Percentiles rank a stretch among this genome's conserved stretches.
Evolutionary conservation across 192 early-diverging fungal genomes (phyloP).

Genomic region (Glomus cerebriforme): DNA sequence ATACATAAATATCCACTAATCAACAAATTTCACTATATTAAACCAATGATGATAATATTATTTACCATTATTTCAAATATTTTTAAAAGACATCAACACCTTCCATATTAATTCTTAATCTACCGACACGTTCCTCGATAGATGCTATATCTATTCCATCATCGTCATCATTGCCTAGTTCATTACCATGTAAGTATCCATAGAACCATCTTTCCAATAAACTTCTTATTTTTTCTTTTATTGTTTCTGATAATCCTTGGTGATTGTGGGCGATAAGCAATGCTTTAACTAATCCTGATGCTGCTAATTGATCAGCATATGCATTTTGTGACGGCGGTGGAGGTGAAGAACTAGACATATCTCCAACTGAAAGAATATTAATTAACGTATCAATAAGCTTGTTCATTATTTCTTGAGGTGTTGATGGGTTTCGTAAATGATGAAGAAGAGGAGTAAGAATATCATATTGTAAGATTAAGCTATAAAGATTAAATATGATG

Average conservation of each 20-base stretch:
- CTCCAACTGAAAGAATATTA: conserved; percentile 22
- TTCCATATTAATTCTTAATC: conserved; percentile 16
- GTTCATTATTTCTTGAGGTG: conserved; percentile 17
- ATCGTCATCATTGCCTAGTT: neutral
- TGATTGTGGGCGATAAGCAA: neutral
- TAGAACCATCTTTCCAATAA: conserved; percentile 23
- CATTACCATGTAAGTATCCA: conserved; percentile 1
- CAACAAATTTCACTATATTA: no score
- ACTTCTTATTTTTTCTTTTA: conserved; percentile 8
- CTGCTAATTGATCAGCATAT: conserved; percentile 11
- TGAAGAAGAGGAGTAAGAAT: conserved; percentile 5
- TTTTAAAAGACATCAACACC: conserved; percentile 18
- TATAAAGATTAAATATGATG: neutral
- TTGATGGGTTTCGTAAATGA: conserved; percentile 18
- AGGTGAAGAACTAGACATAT: neutral
- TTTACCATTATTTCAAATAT: neutral
- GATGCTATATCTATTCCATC: conserved; percentile 10
- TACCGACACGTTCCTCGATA: conserved; percentile 13
- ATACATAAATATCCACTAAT: no score
- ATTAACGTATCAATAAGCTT: conserved; percentile 18
- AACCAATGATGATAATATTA: neutral
- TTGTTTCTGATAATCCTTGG: neutral
- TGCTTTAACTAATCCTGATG: conserved; percentile 6
- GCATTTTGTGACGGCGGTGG: neutral
- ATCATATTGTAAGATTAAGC: conserved; percentile 11